A percentile compares a stretch with the other conserved stretches of the same genome.
phyloP scores from a whole-genome alignment of 192 early-diverging fungal genomes.

The Backusella parvicylindrica region DNA sequence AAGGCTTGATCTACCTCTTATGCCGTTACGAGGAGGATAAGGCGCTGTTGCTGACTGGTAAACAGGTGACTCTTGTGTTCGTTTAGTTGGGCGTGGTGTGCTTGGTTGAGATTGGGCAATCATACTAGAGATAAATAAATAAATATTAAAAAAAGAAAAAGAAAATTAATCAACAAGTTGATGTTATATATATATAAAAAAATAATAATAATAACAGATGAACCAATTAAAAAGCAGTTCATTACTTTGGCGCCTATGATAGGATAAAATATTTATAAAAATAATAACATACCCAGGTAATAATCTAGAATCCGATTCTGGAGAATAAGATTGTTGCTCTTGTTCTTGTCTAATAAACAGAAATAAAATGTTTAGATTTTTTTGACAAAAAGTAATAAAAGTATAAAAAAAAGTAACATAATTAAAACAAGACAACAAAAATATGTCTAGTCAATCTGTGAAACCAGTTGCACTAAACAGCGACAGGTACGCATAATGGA shows the following conservation, averaged over 20 bases:
- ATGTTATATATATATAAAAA: background rate
- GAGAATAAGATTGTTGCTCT: background rate
- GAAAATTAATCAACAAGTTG: background rate
- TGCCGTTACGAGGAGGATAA: background rate
- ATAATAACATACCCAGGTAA: constrained; percentile 11
- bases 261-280: background rate
- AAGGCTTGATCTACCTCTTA: constrained; percentile 2
- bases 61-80: background rate
- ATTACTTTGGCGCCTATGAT: background rate
- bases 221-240: background rate
- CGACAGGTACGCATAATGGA: constrained; percentile 18
- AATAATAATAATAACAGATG: background rate
- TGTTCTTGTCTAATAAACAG: background rate
- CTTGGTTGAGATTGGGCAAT: constrained; percentile 25
- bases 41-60: background rate
- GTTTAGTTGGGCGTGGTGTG: constrained; percentile 19
- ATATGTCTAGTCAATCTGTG: constrained; percentile 5
- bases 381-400: background rate
- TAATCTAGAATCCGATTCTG: constrained; percentile 9
- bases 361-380: background rate
- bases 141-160: background rate
- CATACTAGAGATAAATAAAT: background rate
- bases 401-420: background rate
- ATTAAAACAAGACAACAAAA: background rate
- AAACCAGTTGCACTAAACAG: constrained; percentile 16